phyloP scores from a whole-genome alignment of 805 yeast genomes.

The Kazachstania taianensis region DNA sequence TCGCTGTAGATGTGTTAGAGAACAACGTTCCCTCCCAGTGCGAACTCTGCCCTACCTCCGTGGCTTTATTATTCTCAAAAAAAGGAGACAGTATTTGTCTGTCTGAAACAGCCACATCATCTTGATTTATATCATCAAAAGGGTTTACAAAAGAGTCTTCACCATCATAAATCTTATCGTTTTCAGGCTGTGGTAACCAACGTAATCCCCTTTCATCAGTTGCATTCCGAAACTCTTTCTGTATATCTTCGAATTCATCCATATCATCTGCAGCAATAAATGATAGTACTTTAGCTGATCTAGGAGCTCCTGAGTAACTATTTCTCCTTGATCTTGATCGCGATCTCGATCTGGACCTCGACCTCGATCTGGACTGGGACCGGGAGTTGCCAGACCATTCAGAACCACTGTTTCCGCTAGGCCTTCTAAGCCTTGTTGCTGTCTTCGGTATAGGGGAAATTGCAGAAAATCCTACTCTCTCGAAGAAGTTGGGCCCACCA shows the following conservation, averaged over 20 bases:
- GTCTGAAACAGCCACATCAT: not conserved
- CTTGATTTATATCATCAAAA: not conserved
- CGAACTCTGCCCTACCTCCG: not conserved
- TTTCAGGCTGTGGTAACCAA: conserved; percentile 21
- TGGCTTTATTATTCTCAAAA: not conserved
- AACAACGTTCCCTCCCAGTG: conserved; percentile 5
- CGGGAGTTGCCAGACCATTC: conserved; percentile 2
- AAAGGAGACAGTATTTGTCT: not conserved
- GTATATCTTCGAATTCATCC: conserved; percentile 26
- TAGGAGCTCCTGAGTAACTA: conserved; percentile 12
- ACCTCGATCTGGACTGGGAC: conserved; percentile 1
- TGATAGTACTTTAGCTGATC: conserved; percentile 23
- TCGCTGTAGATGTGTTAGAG: conserved; percentile 1
- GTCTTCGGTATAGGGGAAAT: conserved; percentile 1
- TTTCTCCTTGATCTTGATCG: conserved; percentile 6
- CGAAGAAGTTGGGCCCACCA: not conserved
- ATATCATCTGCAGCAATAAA: conserved; percentile 25
- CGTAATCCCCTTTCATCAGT: conserved; percentile 19
- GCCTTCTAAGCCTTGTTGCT: conserved; percentile 3
- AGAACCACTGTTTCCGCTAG: conserved; percentile 5
- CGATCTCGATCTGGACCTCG: conserved; percentile 4
- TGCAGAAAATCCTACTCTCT: not conserved
- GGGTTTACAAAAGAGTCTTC: not conserved
- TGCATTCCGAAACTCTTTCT: conserved; percentile 22
- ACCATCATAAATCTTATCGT: not conserved